Base-by-base conservation (phyloP, 2,329 filamentous ascomycete genomes). In the Herpotrichia juniperi region DNA sequence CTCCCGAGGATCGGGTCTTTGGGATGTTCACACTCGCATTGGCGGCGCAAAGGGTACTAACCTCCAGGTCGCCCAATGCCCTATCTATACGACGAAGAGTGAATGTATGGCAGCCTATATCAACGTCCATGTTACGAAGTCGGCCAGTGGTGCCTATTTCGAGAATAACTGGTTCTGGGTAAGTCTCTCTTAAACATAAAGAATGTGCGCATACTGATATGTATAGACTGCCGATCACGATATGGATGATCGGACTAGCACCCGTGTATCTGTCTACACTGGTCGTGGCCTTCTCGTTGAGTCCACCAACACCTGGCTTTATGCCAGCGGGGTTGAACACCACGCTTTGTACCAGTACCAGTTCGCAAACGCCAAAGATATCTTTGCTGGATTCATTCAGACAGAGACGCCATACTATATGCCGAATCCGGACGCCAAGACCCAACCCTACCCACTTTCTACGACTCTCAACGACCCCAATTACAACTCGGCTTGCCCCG, bases 161-260 rank as follows among this genome's bases (percentile, higher is more conserved):
- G 91, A 96, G 76, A 96, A 97, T 77, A 87, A 84, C 46, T 97
- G 93, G 93, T 88, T 90, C 76, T 97, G 93, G 92, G 59, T 64
- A 48, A 51, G 55, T 52, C 19, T 32, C 16, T 7, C 3, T 25
- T 22, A 44, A 8, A 39, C 45, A 30, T 16, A 42, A 4, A 14
- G 6, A 30, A 12, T 9, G 9, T 12, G 16, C 53, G 30, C 57
- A 59, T 31, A 59, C 39, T 31, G 25, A 40, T 16, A 22, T 25
- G 14, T 9, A 32, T 19, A 66, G 69, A 89, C 93, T 28, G 86
- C 93, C 1, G 93, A 97, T 71, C 93, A 97, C 78, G 90, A 96
- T 69, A 86, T 97, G 28, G 93, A 97, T 72, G 82, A 86, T n/a
- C 53, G 74, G 7, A 87, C 88, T 66, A 84, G 90, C 72, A 85